Percentiles rank a stretch among this genome's conserved stretches.
Conservation (phyloP, 202 grass and related monocot species). For the Panicum hallii region DNA sequence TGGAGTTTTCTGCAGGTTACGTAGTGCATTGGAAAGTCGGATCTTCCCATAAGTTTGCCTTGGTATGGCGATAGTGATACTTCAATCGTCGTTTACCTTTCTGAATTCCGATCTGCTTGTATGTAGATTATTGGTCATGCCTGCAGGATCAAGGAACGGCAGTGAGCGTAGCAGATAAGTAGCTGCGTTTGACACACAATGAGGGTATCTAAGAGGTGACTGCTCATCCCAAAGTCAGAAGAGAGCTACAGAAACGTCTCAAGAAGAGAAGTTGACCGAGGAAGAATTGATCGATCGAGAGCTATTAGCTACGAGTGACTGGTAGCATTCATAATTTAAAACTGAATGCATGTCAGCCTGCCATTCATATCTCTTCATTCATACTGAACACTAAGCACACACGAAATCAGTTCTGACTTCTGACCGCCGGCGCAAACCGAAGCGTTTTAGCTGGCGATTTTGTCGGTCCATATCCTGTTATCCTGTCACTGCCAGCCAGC, state of each 20-base stretch:
- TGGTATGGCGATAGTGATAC: neutral
- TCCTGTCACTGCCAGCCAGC: neutral
- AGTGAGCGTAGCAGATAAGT: neutral
- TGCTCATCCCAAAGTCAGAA: too few relatives aligned
- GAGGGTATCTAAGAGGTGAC: neutral
- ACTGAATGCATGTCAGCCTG: too few relatives aligned
- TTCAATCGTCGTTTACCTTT: neutral
- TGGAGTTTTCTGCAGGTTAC: neutral
- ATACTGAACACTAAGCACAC: neutral
- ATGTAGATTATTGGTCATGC: neutral
- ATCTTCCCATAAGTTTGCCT: neutral
- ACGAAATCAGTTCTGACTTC: neutral
- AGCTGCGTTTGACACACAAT: neutral
- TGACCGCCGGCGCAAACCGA: neutral
- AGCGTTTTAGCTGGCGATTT: neutral
- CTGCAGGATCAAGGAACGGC: neutral
- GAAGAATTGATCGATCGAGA: too few relatives aligned
- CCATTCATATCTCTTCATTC: neutral
- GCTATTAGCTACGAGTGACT: too few relatives aligned
- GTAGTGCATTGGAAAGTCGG: constrained; percentile 1
- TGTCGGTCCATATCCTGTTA: neutral
- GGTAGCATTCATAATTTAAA: too few relatives aligned
- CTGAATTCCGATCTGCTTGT: neutral
- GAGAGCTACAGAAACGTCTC: too few relatives aligned
- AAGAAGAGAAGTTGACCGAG: too few relatives aligned